Conservation (phyloP, 176 grass and related monocot genomes). For the Sorghum bicolor region Sorghum_bicolor_NCBIv3 NC_012876.2:63960001-63960500, state of each 20-base stretch:
- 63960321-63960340: slow-evolving; percentile 57
- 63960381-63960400: slow-evolving; percentile 31
- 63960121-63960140: background rate
- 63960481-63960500: slow-evolving; percentile 37
- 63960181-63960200: background rate
- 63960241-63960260: slow-evolving; percentile 6
- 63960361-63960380: slow-evolving; percentile 62
- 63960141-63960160: background rate
- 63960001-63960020: background rate
- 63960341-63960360: slow-evolving; percentile 59
- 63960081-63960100: background rate
- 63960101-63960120: background rate
- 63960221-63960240: background rate
- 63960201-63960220: background rate
- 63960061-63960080: background rate
- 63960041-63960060: slow-evolving; percentile 9
- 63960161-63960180: background rate
- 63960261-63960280: slow-evolving; percentile 49
- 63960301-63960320: slow-evolving; percentile 75
- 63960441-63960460: slow-evolving; percentile 35
- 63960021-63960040: background rate
- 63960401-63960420: slow-evolving; percentile 42
- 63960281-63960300: slow-evolving; percentile 84
- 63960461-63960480: slow-evolving; percentile 18
- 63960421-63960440: slow-evolving; percentile 12